Percentiles rank a stretch among this genome's conserved stretches.
Conservation (phyloP, 1,139 yeast species). For the Blastobotrys malaysiensis region DNA sequence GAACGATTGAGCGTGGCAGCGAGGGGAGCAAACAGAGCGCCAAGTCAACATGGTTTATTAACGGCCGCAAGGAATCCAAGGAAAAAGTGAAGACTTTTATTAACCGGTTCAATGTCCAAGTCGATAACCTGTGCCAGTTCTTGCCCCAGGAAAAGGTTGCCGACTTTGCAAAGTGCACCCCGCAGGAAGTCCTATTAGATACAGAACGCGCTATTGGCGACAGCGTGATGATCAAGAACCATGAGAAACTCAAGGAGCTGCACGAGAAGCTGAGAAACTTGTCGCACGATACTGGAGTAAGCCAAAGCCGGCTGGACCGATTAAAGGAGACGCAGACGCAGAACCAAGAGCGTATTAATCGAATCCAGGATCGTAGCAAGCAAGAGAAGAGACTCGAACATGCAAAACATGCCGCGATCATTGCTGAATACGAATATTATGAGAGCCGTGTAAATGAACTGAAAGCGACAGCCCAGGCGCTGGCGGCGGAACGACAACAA, state of each 20-base stretch:
- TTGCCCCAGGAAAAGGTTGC: constrained; percentile 94
- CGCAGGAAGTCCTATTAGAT: constrained; percentile 67
- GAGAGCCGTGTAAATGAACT: background rate
- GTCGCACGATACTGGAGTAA: constrained; percentile 9
- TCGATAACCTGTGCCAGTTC: constrained; percentile 90
- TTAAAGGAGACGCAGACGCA: constrained; percentile 37
- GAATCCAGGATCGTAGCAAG: constrained; percentile 21
- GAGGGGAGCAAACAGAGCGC: constrained; percentile 24
- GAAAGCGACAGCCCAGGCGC: background rate
- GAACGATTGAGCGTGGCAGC: constrained; percentile 35
- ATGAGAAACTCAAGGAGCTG: constrained; percentile 47
- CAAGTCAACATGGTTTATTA: constrained; percentile 57
- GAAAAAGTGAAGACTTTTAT: constrained; percentile 44
- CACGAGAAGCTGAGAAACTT: constrained; percentile 18
- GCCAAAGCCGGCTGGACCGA: constrained; percentile 20
- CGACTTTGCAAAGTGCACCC: constrained; percentile 77
- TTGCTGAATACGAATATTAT: background rate
- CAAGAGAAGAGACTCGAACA: constrained; percentile 6
- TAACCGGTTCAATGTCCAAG: constrained; percentile 60
- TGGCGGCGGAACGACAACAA: background rate
- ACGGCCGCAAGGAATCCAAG: constrained; percentile 44
- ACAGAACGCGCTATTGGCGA: constrained; percentile 79
- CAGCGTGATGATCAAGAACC: constrained; percentile 51
- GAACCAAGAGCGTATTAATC: constrained; percentile 23
- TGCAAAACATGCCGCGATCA: constrained; percentile 1